Percentiles rank a stretch among this genome's conserved stretches.
Evolutionary conservation across 2,329 filamentous ascomycete genomes (phyloP).

Genomic region (Trichoderma endophyticum): DNA sequence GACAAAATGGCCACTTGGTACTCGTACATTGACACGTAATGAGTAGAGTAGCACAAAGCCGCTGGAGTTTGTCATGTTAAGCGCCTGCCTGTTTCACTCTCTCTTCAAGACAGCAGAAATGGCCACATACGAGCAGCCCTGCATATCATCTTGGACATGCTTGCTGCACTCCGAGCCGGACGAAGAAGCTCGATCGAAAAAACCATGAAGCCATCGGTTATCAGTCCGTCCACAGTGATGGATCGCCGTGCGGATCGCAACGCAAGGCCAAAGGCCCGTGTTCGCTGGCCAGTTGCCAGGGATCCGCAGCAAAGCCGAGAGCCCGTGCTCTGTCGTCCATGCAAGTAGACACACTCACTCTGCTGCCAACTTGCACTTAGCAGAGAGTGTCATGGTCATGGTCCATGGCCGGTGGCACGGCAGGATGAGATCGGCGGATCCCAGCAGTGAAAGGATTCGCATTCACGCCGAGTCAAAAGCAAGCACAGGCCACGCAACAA

Average conservation of each 20-base stretch:
- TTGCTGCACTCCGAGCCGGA: neutral
- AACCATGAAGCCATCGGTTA: constrained; percentile 14
- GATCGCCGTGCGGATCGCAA: constrained; percentile 18
- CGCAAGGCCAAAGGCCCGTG: neutral
- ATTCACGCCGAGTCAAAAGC: constrained; percentile 13
- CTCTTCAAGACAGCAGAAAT: neutral
- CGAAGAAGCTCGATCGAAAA: neutral
- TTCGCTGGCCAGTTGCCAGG: neutral
- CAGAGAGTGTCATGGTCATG: neutral
- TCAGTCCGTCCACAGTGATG: constrained; percentile 3
- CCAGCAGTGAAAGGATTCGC: constrained; percentile 14
- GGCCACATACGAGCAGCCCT: neutral
- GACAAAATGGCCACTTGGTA: neutral
- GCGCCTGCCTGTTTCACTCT: constrained; percentile 7
- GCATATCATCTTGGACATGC: neutral
- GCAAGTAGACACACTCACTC: constrained; percentile 14
- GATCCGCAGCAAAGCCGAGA: constrained; percentile 10
- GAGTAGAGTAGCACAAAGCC: neutral
- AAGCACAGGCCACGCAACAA: constrained; percentile 1
- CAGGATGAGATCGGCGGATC: constrained; percentile 15
- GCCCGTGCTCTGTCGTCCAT: constrained; percentile 16
- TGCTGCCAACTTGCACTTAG: neutral
- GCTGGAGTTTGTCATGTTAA: neutral
- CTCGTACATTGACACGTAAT: neutral
- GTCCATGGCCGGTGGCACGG: neutral